These are phyloP conservation scores for Claviceps cyperi DNA, from an alignment of 2,329 filamentous ascomycete species.

Conservation along the genomic window DNA sequence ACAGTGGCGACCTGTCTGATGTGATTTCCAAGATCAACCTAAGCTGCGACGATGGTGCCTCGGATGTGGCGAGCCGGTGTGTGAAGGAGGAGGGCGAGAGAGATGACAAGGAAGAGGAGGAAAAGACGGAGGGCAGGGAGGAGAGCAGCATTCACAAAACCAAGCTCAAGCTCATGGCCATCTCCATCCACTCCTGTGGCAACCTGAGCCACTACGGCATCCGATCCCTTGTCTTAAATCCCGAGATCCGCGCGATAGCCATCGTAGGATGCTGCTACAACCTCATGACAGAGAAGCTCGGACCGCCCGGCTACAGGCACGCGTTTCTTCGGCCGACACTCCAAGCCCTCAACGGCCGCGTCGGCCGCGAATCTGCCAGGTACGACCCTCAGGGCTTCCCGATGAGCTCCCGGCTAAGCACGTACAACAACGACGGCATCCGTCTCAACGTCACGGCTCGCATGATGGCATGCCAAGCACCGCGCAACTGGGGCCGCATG, in stretches of 20 bases:
- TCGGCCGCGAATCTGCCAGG: constrained; percentile 52
- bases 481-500: constrained; percentile 71
- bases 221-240: constrained; percentile 71
- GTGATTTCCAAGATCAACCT: constrained; percentile 46
- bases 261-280: constrained; percentile 99
- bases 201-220: constrained; percentile 95
- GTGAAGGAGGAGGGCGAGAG: background rate
- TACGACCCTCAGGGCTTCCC: constrained; percentile 86
- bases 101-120: background rate
- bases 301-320: constrained; percentile 74
- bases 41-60: constrained; percentile 12
- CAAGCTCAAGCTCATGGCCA: constrained; percentile 55
- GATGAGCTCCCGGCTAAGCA: constrained; percentile 61
- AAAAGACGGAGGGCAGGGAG: constrained; percentile 5
- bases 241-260: constrained; percentile 73
- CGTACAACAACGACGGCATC: constrained; percentile 47
- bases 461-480: constrained; percentile 97
- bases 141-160: constrained; percentile 8
- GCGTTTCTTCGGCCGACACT: constrained; percentile 58
- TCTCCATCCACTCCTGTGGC: constrained; percentile 93
- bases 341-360: constrained; percentile 52
- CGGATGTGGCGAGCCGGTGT: background rate
- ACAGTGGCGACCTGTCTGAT: constrained; percentile 55
- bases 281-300: constrained; percentile 76
- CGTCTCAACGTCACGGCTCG: constrained; percentile 88